phyloP scores from a whole-genome alignment of 805 yeast species.

The Cyberlindnera euphorbiiphila region DNA sequence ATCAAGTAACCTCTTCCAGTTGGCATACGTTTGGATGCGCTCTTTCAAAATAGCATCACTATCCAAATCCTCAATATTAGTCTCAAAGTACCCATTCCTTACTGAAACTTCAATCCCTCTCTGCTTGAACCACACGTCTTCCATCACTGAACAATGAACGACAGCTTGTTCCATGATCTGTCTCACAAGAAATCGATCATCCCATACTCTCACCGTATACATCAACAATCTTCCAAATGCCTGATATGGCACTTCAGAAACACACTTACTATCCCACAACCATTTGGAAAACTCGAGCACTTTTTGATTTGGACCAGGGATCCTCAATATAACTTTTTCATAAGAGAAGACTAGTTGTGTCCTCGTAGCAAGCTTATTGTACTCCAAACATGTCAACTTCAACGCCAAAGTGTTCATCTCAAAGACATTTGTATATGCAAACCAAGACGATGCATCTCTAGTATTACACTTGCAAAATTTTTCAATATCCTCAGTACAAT shows the following conservation, averaged over 20 bases:
- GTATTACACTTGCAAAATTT: conserved; percentile 27
- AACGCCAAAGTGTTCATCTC: conserved; percentile 10
- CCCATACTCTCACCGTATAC: conserved; percentile 14
- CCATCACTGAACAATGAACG: conserved; percentile 20
- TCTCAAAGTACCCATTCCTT: conserved; percentile 14
- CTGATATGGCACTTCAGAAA: conserved; percentile 21
- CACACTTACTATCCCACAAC: conserved; percentile 22
- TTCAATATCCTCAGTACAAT: conserved; percentile 7
- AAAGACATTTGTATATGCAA: conserved; percentile 19
- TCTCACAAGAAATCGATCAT: conserved; percentile 15
- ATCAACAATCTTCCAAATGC: conserved; percentile 17
- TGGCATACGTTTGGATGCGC: conserved; percentile 14
- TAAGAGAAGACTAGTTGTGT: conserved; percentile 1
- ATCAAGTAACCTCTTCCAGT: conserved; percentile 22
- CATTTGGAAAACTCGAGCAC: conserved; percentile 18
- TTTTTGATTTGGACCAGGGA: conserved; percentile 11
- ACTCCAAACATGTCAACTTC: conserved; percentile 13
- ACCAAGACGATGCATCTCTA: conserved; percentile 36
- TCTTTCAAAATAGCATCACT: conserved; percentile 14
- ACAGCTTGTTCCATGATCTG: conserved; percentile 20
- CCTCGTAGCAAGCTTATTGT: conserved; percentile 7
- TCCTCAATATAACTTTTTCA: conserved; percentile 3
- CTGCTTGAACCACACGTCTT: conserved; percentile 16
- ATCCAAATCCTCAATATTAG: conserved; percentile 11
- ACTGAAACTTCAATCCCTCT: conserved; percentile 13